phyloP scores from a whole-genome alignment of 2,329 filamentous ascomycete genomes.

The Trichoderma aggressivum region DNA sequence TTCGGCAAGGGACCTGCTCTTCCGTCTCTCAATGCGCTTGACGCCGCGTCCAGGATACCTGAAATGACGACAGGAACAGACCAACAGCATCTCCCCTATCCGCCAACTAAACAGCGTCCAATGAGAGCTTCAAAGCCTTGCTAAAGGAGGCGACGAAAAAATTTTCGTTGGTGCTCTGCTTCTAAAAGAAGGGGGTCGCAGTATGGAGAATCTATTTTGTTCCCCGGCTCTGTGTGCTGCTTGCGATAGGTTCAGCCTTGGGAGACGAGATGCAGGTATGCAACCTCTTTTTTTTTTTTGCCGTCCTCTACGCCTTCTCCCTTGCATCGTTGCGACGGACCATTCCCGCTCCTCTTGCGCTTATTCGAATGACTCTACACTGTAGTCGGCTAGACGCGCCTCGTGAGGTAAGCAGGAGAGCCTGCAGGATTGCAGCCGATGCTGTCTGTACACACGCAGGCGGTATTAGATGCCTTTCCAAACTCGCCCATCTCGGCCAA shows the following conservation, averaged over 20 bases:
- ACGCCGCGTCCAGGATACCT: not conserved
- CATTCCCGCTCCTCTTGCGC: not conserved
- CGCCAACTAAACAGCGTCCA: not conserved
- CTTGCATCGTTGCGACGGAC: not conserved
- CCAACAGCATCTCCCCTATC: not conserved
- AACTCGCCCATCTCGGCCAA: not conserved
- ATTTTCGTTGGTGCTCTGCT: not conserved
- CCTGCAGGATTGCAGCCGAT: not conserved
- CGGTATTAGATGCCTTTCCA: not conserved
- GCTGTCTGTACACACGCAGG: not conserved
- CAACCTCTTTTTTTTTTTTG: not conserved
- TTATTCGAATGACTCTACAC: not conserved
- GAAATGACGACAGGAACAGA: not conserved
- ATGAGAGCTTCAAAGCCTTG: not conserved
- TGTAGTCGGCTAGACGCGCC: not conserved
- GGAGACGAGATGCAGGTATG: not conserved
- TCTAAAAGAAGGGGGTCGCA: not conserved
- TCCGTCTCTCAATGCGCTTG: not conserved
- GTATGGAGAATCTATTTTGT: not conserved
- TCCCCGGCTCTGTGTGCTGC: not conserved
- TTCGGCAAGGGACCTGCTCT: not conserved
- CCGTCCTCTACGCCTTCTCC: not conserved
- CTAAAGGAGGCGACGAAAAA: constrained; percentile 2
- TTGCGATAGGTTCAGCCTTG: constrained; percentile 1
- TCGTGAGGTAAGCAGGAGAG: not conserved